Percentiles rank a stretch among this genome's conserved stretches.
Evolutionary conservation across 805 yeast species (phyloP).

Genomic region (Wilhelminamyces savonicus): DNA sequence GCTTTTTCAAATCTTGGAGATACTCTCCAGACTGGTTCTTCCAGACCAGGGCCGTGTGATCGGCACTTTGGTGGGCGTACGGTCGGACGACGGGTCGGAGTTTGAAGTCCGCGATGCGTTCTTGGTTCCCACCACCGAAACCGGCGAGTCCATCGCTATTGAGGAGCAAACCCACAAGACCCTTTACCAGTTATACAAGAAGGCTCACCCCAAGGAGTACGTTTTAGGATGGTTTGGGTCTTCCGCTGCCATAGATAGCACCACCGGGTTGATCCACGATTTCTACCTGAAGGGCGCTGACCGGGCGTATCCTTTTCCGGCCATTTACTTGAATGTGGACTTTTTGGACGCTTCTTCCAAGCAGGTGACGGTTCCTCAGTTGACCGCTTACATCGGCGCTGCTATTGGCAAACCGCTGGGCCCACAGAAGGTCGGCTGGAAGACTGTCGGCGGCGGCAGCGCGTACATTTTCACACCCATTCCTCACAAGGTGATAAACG

Average conservation of each 20-base stretch:
- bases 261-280: conserved; percentile 75
- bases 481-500: conserved; percentile 55
- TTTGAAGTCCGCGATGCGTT: conserved; percentile 71
- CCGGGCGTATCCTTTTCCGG: conserved; percentile 69
- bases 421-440: conserved; percentile 36
- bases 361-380: conserved; percentile 46
- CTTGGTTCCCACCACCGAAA: conserved; percentile 75
- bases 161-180: conserved; percentile 71
- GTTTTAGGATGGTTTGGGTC: conserved; percentile 84
- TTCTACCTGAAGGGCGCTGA: conserved; percentile 66
- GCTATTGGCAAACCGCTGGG: conserved; percentile 51
- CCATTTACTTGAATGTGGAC: conserved; percentile 71
- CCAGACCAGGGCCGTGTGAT: conserved; percentile 50
- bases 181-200: conserved; percentile 65
- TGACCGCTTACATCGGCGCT: conserved; percentile 71
- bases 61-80: conserved; percentile 75
- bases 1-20: conserved; percentile 69
- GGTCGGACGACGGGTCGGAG: conserved; percentile 78
- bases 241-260: conserved; percentile 55
- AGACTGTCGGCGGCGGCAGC: conserved; percentile 21
- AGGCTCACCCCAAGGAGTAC: conserved; percentile 70
- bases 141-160: conserved; percentile 65
- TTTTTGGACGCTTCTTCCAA: conserved; percentile 42
- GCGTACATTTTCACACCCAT: conserved; percentile 71
- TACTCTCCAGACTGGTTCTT: conserved; percentile 47